Evolutionary conservation across 495 filamentous ascomycete species (phyloP), one percentile per base, ranked within the genome.

Genomic region (Aspergillus panamensis): DNA sequence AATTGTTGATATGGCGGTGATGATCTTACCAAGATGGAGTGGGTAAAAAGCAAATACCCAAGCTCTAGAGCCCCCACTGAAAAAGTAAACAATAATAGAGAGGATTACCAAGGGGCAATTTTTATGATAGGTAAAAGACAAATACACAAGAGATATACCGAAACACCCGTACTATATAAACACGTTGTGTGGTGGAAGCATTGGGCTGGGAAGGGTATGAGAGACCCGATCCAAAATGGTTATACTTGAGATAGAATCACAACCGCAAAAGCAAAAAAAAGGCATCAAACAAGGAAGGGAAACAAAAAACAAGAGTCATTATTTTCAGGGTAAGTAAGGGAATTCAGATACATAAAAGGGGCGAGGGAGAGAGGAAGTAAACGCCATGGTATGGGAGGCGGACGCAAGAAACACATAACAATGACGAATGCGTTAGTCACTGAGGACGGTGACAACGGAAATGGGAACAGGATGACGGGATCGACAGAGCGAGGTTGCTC

Each of bases 401-500:
- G 53, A 63, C 57, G 61, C 60, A 63, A 53, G 53, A 60, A 51
- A 62, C 52, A 62, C 63, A 61, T 53, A 50, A 62, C 47, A 60
- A 60, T 65, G 62, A 68, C 66, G 60, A 65, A 68, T 62, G 66
- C 62, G 61, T 63, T 50, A 57, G 48, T 43, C 49, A 62, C 48
- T 20, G 49, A 33, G 8, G 45, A 50, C 48, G 32, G 51, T 52
- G 31, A 50, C 39, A 55, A 61, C 55, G 62, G 55, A 65, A 60
- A 32, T 32, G 57, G 50, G 39, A 37, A 21, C 21, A 40, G 20
- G 49, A 55, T 55, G 57, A 60, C 53, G 54, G 50, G 63, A 66
- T 53, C 55, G 55, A 44, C 63, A 55, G 56, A 49, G 48, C 19
- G 17, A 31, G 43, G 32, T 49, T 49, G 54, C 42, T 35, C 21